Percentiles rank a stretch among this genome's conserved stretches.
These are phyloP conservation scores for Phoma herbarum DNA, from an alignment of 2,329 filamentous ascomycete genomes.

Conservation along the genomic window DNA sequence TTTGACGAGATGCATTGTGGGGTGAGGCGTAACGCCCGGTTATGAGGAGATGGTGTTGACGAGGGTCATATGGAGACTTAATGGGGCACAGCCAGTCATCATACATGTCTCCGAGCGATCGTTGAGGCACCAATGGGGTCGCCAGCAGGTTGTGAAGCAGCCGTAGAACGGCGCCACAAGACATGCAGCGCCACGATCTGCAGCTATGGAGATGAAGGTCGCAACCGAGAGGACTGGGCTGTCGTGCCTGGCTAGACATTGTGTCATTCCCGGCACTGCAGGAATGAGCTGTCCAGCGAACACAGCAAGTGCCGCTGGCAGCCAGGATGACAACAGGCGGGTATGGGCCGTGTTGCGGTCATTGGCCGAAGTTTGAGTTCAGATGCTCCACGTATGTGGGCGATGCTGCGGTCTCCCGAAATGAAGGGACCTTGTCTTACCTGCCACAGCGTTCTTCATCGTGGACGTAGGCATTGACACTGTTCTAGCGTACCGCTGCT, in stretches of 20 bases:
- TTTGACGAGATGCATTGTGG: constrained; percentile 47
- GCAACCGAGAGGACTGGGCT: constrained; percentile 30
- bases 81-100: constrained; percentile 28
- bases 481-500: constrained; percentile 29
- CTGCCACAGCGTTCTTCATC: constrained; percentile 28
- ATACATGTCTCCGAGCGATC: constrained; percentile 40
- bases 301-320: constrained; percentile 33
- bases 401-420: constrained; percentile 51
- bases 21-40: constrained; percentile 43
- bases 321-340: constrained; percentile 36
- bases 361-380: constrained; percentile 50
- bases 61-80: constrained; percentile 26
- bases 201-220: constrained; percentile 23
- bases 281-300: constrained; percentile 31
- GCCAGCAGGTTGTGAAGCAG: constrained; percentile 23
- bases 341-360: constrained; percentile 36
- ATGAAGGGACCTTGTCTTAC: constrained; percentile 52
- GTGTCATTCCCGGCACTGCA: constrained; percentile 36
- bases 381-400: constrained; percentile 46
- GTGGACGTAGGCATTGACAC: constrained; percentile 4
- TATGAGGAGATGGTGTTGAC: constrained; percentile 17
- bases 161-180: constrained; percentile 41
- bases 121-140: constrained; percentile 32
- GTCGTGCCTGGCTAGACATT: constrained; percentile 40
- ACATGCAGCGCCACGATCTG: constrained; percentile 41